Base-by-base conservation (phyloP, 2,329 filamentous ascomycete species). In the Fusarium sp. region DNA sequence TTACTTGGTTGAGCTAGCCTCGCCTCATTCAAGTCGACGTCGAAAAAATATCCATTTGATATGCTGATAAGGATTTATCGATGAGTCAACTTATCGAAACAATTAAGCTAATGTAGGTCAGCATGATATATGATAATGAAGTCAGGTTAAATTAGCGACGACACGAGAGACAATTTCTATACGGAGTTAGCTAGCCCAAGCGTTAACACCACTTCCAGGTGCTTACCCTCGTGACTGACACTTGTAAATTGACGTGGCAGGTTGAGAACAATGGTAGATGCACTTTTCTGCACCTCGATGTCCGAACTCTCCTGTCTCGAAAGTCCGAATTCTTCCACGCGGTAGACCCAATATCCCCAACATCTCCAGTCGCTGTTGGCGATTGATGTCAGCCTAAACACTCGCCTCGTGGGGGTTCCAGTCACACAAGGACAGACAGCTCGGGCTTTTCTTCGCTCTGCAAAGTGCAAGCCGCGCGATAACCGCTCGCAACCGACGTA, bases 121-220 rank as follows among this genome's bases (percentile, higher is more conserved):
- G 4, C 24, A 28, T 10, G 5, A 9, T 5, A 22, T 4, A 3
- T 1, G 7, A 7, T 5, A 26, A 10, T 1, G 3, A 5, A 15
- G 6, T 47, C 34, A 5, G 15, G 15, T 36, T 36, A 14, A 3
- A 45, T 12, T 1, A 5, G 7, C 5, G 0, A 0, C 8, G 0
- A 11, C 10, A 10, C 15, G 26, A 11, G 4, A 22, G 7, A 8
- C 4, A 13, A 50, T 5, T 32, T 3, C 22, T 18, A 6, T 0
- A 9, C 3, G 0, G 3, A 30, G 3, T 18, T 3, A 5, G n/a
- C 10, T 1, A 18, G 20, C 4, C 2, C 2, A 6, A n/a, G 15
- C 8, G 6, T 14, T 15, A 10, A 20, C 30, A 24, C 8, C 22
- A 51, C 17, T 24, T 24, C 6, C 11, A 13, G 9, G 0, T 24